phyloP scores from a whole-genome alignment of 169 alveolate genomes.

The Ichthyophthirius multifiliis region DNA sequence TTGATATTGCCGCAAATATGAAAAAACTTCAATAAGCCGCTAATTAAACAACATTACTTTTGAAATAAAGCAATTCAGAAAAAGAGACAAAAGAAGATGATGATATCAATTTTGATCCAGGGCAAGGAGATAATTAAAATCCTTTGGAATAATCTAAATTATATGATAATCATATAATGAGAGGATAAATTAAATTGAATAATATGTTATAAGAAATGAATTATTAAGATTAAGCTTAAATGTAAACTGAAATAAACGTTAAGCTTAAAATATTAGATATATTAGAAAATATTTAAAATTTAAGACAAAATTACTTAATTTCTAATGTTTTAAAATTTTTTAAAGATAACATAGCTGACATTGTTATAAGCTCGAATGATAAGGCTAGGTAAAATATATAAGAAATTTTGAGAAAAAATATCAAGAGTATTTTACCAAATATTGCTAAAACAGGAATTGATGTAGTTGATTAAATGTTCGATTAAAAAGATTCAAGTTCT shows the following conservation, averaged over 20 bases:
- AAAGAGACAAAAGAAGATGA: not conserved
- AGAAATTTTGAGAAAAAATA: not conserved
- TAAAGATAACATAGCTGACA: not conserved
- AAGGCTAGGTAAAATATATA: not conserved
- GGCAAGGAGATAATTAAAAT: constrained; percentile 11
- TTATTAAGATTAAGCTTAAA: not conserved
- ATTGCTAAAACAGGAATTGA: not conserved
- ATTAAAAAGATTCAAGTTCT: not conserved
- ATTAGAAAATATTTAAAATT: constrained; percentile 23
- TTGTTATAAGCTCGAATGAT: not conserved
- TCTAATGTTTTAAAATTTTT: constrained; percentile 22
- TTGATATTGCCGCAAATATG: not conserved
- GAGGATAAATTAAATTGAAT: constrained; percentile 20
- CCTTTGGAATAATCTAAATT: not conserved
- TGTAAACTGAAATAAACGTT: constrained; percentile 22
- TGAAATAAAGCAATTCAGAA: not conserved
- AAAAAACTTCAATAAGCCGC: not conserved
- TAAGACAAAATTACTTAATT: constrained; percentile 29
- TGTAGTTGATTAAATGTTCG: not conserved
- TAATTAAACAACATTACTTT: not conserved
- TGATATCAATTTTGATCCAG: constrained; percentile 16
- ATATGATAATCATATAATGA: constrained; percentile 27
- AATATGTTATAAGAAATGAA: constrained; percentile 2
- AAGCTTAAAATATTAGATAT: constrained; percentile 33
- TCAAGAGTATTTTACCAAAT: not conserved